Conservation (phyloP, 768 basidiomycete genomes). For the Mycena alexandri region DNA sequence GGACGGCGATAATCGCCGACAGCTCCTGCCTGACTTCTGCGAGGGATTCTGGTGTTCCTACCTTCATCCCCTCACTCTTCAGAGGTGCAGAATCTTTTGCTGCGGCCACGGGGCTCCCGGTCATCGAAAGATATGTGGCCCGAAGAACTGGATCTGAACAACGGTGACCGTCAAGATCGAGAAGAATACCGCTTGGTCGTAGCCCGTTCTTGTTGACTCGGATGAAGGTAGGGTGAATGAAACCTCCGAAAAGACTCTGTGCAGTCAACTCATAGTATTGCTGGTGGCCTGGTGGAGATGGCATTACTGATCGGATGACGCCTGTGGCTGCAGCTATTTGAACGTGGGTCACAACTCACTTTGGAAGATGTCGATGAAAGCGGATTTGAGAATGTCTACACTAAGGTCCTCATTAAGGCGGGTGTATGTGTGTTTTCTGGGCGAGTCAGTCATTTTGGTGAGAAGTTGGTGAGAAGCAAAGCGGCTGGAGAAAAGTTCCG, state of each 20-base stretch:
- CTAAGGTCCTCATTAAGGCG: neutral
- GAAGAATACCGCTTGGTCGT: neutral
- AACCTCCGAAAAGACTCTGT: neutral
- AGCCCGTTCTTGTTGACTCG: neutral
- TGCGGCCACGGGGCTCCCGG: too few relatives aligned
- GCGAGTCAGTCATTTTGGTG: neutral
- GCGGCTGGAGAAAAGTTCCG: too few relatives aligned
- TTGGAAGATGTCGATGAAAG: conserved; percentile 2
- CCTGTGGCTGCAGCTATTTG: too few relatives aligned
- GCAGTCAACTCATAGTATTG: neutral
- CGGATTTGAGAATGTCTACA: neutral
- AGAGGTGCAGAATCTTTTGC: neutral
- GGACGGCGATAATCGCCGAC: too few relatives aligned
- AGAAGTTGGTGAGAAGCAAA: neutral
- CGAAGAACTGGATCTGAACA: neutral
- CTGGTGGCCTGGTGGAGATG: neutral
- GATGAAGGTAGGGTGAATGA: accelerated
- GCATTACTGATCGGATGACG: neutral
- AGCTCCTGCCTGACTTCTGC: too few relatives aligned
- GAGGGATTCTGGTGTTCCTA: too few relatives aligned
- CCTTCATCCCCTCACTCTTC: too few relatives aligned
- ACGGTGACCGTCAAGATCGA: neutral
- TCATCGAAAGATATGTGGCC: too few relatives aligned
- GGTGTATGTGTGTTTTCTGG: neutral
- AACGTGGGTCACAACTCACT: neutral